These are phyloP conservation scores for Alternaria arbusti DNA, from an alignment of 2,329 filamentous ascomycete species.

Conservation along the genomic window DNA sequence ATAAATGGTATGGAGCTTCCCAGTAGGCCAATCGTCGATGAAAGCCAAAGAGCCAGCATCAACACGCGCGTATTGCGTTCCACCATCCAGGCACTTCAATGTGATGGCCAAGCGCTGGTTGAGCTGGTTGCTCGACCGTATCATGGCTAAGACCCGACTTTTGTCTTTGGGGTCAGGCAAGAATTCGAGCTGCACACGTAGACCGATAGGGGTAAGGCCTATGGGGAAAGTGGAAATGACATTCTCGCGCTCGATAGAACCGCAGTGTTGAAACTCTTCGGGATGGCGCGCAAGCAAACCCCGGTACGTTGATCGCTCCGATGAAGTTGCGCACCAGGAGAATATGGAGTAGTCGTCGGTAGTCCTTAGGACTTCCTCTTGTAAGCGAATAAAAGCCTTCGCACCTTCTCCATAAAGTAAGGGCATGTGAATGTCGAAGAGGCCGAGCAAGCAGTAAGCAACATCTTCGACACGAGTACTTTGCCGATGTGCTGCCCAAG, in stretches of 20 bases:
- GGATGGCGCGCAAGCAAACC: slow-evolving; percentile 35
- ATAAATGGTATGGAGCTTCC: slow-evolving; percentile 30
- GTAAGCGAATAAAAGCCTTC: slow-evolving; percentile 35
- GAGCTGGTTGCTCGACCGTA: slow-evolving; percentile 28
- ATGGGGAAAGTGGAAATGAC: slow-evolving; percentile 24
- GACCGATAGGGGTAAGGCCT: slow-evolving; percentile 27
- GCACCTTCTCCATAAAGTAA: slow-evolving; percentile 38
- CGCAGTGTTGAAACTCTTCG: slow-evolving; percentile 26
- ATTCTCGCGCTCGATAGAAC: slow-evolving; percentile 30
- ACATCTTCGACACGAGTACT: slow-evolving; percentile 38
- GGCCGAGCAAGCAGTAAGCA: slow-evolving; percentile 39
- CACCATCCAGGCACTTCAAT: slow-evolving; percentile 28
- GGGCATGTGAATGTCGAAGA: slow-evolving; percentile 43
- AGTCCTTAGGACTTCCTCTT: slow-evolving; percentile 37
- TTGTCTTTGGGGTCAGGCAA: slow-evolving; percentile 23
- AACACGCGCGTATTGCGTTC: slow-evolving; percentile 44
- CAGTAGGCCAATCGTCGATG: slow-evolving; percentile 49
- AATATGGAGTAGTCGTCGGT: slow-evolving; percentile 39
- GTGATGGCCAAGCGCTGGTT: slow-evolving; percentile 33
- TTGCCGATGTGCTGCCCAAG: slow-evolving; percentile 35
- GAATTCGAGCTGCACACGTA: slow-evolving; percentile 33
- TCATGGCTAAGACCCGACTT: slow-evolving; percentile 22
- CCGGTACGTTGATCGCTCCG: slow-evolving; percentile 26
- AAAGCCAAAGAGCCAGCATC: slow-evolving; percentile 60
- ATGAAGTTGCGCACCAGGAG: slow-evolving; percentile 25